phyloP scores from a whole-genome alignment of 257 asterid genomes.

The Scutellaria galericulata region DNA sequence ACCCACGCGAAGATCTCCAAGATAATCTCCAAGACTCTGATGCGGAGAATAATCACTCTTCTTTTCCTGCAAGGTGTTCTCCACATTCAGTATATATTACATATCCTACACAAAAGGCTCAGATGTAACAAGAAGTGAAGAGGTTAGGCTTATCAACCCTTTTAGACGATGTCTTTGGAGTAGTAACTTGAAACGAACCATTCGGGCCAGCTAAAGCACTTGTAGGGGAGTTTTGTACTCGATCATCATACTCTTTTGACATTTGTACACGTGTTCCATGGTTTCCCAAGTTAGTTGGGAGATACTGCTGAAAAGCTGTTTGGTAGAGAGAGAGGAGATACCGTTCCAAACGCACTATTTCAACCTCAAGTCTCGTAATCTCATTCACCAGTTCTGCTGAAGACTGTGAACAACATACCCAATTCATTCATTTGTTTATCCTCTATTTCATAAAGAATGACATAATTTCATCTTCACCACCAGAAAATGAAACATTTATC shows the following conservation, averaged over 20 bases:
- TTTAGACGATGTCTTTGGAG: slow-evolving; percentile 51
- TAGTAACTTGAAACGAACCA: slow-evolving; percentile 42
- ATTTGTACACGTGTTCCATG: slow-evolving; percentile 37
- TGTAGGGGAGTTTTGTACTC: slow-evolving; percentile 47
- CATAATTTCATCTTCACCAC: neutral
- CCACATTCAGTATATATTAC: slow-evolving; percentile 17
- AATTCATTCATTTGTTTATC: slow-evolving; percentile 24
- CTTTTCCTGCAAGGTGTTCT: slow-evolving; percentile 57
- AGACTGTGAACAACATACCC: slow-evolving; percentile 51
- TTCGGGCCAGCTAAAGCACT: slow-evolving; percentile 50
- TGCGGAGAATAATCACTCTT: slow-evolving; percentile 50
- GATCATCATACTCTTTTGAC: slow-evolving; percentile 34
- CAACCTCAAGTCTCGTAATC: slow-evolving; percentile 70
- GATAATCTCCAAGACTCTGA: slow-evolving; percentile 76
- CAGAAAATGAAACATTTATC: neutral
- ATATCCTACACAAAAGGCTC: neutral
- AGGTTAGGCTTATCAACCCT: slow-evolving; percentile 48
- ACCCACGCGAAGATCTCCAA: slow-evolving; percentile 54
- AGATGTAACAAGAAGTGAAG: neutral
- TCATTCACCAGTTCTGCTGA: slow-evolving; percentile 71
- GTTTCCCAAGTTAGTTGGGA: slow-evolving; percentile 43
- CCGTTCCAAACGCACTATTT: slow-evolving; percentile 72
- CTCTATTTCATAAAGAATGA: neutral
- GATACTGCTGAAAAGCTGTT: slow-evolving; percentile 55
- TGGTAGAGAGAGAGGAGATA: slow-evolving; percentile 80